phyloP scores from a whole-genome alignment of 768 basidiomycete genomes.

The Boletus sp. region DNA sequence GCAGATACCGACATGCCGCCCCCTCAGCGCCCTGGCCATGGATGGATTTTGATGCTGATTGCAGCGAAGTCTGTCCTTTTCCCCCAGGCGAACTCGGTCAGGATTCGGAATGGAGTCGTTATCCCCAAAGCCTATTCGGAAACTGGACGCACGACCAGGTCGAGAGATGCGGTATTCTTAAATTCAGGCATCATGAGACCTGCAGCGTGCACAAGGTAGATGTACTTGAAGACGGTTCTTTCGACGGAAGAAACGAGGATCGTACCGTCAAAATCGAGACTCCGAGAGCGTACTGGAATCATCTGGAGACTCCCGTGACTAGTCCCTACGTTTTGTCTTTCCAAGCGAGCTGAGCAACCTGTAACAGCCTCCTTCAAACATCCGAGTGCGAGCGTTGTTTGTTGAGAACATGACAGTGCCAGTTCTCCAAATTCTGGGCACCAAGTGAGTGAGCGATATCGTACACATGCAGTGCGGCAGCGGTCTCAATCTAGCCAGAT shows the following conservation, averaged over 20 bases:
- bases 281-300: slow-evolving; percentile 34
- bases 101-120: slow-evolving; percentile 23
- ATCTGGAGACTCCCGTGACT: slow-evolving; percentile 33
- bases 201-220: slow-evolving; percentile 27
- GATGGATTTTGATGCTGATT: slow-evolving; percentile 35
- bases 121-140: slow-evolving; percentile 32
- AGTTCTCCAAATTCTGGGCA: slow-evolving; percentile 54
- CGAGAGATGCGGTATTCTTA: slow-evolving; percentile 27
- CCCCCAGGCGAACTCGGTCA: slow-evolving; percentile 9
- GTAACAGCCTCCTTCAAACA: slow-evolving; percentile 30
- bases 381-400: slow-evolving; percentile 49
- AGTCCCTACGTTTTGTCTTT: background rate
- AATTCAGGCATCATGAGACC: background rate
- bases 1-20: slow-evolving; percentile 37
- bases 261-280: slow-evolving; percentile 1
- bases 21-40: slow-evolving; percentile 44
- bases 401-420: slow-evolving; percentile 49
- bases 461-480: background rate
- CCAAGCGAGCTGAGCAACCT: background rate
- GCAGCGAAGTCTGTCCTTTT: slow-evolving; percentile 14
- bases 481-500: slow-evolving; percentile 30
- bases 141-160: slow-evolving; percentile 37
- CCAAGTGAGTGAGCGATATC: slow-evolving; percentile 38
- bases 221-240: slow-evolving; percentile 15
- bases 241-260: slow-evolving; percentile 6